Conservation (phyloP, 495 filamentous ascomycete species). For the Aspergillus mulundensis region DNA sequence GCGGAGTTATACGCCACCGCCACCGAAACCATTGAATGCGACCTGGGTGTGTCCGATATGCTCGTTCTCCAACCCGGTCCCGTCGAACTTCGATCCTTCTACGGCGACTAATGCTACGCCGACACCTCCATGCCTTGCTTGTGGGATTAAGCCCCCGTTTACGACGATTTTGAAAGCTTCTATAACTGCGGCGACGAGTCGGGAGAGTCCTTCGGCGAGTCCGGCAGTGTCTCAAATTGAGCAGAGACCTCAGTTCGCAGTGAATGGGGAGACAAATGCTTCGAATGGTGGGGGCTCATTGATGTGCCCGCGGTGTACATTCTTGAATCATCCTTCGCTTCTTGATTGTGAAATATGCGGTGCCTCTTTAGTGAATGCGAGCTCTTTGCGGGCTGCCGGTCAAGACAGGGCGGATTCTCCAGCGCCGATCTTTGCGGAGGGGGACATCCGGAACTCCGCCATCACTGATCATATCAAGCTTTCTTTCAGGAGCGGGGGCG, state of each 20-base stretch:
- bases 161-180: slow-evolving; percentile 79
- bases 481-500: slow-evolving; percentile 85
- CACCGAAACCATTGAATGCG: slow-evolving; percentile 47
- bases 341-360: slow-evolving; percentile 88
- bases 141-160: slow-evolving; percentile 87
- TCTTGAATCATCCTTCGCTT: slow-evolving; percentile 86
- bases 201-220: slow-evolving; percentile 34
- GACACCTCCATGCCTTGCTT: slow-evolving; percentile 83
- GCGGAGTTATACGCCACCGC: slow-evolving; percentile 17
- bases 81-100: slow-evolving; percentile 83
- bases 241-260: slow-evolving; percentile 1
- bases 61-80: slow-evolving; percentile 92
- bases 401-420: slow-evolving; percentile 65
- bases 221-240: slow-evolving; percentile 14
- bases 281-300: slow-evolving; percentile 16
- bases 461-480: slow-evolving; percentile 77
- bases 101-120: slow-evolving; percentile 70
- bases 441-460: slow-evolving; percentile 45
- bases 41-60: slow-evolving; percentile 99
- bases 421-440: slow-evolving; percentile 56
- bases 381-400: slow-evolving; percentile 21
- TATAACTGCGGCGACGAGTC: slow-evolving; percentile 61
- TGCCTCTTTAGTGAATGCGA: slow-evolving; percentile 53
- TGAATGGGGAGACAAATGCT: slow-evolving; percentile 8
- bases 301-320: slow-evolving; percentile 85